Percentiles rank a stretch among this genome's conserved stretches.
phyloP scores from a whole-genome alignment of 2,329 filamentous ascomycete genomes.

The Albophoma yamanashiensis region DNA sequence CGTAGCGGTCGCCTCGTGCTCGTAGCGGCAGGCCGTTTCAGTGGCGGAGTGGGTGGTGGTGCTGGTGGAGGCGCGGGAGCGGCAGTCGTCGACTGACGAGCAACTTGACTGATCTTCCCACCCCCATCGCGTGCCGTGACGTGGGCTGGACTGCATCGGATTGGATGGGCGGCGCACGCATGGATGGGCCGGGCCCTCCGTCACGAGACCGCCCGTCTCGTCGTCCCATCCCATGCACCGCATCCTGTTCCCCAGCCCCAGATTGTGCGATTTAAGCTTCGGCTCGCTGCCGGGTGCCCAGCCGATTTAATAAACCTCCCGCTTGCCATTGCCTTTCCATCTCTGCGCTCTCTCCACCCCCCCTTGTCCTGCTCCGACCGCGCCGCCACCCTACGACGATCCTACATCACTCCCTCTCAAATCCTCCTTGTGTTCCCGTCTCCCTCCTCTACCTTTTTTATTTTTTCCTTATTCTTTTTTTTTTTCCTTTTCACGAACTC shows the following conservation, averaged over 20 bases:
- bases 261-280: background rate
- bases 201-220: background rate
- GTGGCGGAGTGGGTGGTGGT: no score
- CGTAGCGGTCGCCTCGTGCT: no score
- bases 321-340: background rate
- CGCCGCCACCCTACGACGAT: background rate
- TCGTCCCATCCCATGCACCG: background rate
- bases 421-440: background rate
- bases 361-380: background rate
- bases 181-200: background rate
- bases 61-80: no score
- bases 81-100: no score
- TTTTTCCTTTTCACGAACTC: background rate
- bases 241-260: background rate
- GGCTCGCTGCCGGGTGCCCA: background rate
- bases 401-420: background rate
- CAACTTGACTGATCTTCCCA: background rate
- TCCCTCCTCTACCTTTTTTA: background rate
- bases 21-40: no score
- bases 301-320: background rate
- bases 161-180: background rate
- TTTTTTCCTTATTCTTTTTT: background rate
- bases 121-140: background rate
- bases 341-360: no score
- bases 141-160: background rate